Evolutionary conservation across 2,329 filamentous ascomycete species (phyloP).

Genomic region (Fusarium virguliforme): DNA sequence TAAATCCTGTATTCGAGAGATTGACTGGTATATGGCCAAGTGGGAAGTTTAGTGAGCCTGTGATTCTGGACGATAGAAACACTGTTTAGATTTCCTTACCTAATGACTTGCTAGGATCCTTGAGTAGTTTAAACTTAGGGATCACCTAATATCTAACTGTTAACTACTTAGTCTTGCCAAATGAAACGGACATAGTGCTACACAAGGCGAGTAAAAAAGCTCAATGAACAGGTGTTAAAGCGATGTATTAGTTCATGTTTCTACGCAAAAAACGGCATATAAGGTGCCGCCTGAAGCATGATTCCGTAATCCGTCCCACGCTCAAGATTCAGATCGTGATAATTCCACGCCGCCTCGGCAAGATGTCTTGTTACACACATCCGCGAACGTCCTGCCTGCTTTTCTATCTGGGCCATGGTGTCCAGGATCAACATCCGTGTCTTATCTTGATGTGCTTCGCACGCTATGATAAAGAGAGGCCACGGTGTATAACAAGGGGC

Average conservation of each 20-base stretch:
- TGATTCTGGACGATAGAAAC: no score
- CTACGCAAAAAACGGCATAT: conserved; percentile 6
- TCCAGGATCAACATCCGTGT: neutral
- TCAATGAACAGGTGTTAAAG: no score
- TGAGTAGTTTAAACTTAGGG: no score
- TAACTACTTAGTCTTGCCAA: no score
- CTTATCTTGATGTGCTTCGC: neutral
- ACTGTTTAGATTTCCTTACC: no score
- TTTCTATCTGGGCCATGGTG: neutral
- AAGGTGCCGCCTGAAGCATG: neutral
- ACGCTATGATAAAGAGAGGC: conserved; percentile 2
- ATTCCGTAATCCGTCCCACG: neutral
- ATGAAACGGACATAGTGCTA: no score
- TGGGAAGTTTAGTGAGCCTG: conserved; percentile 18
- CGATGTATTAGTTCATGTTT: no score
- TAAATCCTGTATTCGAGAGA: neutral
- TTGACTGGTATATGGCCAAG: conserved; percentile 26
- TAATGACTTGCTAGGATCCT: no score
- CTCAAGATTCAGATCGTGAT: neutral
- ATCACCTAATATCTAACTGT: no score
- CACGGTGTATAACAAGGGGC: neutral
- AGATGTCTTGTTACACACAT: neutral
- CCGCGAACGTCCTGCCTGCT: neutral
- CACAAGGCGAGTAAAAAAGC: no score
- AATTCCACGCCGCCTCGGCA: conserved; percentile 1